Evolutionary conservation across 495 filamentous ascomycete species (phyloP), one percentile per base, ranked within the genome.

Genomic region (Chaetomium tenue): DNA sequence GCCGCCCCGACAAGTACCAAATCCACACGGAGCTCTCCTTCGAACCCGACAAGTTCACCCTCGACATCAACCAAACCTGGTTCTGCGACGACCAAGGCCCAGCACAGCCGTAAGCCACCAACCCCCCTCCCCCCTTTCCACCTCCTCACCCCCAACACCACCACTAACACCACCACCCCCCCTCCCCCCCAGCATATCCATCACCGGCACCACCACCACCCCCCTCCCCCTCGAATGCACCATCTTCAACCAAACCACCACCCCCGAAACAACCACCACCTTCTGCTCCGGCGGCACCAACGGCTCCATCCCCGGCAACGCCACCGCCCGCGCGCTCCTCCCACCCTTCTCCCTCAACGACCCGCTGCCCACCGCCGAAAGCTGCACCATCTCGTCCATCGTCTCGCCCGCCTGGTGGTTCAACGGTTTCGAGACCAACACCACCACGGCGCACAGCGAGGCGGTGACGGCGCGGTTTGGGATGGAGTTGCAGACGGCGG

Each of bases 311-410:
- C 9, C 37, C 22, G 72, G 72, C 22, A 56, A 61, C 11, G 25
- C 66, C 8, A 26, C 66, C n/a, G 65, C 65, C 2, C 12, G 65
- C 12, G 42, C 33, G 7, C 37, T 58, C 1, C 67, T 75, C 0
- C 56, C 67, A 3, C 70, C 72, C 0, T 76, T 70, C 63, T 66
- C 66, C 5, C 69, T 76, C 56, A 63, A 66, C 48, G 72, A 71
- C 58, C 72, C 72, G 28, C 58, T 72, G 8, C 64, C 68, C 0
- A 57, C 61, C 0, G 50, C 58, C 16, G 68, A 71, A 23, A 67
- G 68, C 18, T 76, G 72, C 61, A 76, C 72, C 50, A 58, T 76
- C 25, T 66, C 72, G 0, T 74, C 74, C 2, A 44, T 76, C 28
- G 40, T 71, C n/a, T 50, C 67, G 11, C 74, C 74, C 0, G 51